Evolutionary conservation across 106 monocot species (phyloP).

Genomic region (Hemerocallis citrina): DNA sequence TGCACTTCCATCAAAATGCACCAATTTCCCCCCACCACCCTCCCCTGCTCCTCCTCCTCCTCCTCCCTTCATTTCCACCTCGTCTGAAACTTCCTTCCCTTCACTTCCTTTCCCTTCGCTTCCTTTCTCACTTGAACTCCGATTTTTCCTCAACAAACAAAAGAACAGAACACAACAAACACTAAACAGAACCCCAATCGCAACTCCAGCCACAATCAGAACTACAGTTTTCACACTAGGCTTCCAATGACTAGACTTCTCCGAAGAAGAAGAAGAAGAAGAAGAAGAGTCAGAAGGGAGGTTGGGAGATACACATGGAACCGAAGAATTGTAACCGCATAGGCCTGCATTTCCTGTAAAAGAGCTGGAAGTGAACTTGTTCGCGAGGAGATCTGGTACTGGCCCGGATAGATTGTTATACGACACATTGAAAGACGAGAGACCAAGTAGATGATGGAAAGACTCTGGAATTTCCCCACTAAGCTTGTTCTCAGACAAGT

Average conservation of each 20-base stretch:
- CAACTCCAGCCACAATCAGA: slow-evolving; percentile 34
- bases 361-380: slow-evolving; percentile 55
- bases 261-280: slow-evolving; percentile 5
- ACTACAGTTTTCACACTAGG: slow-evolving; percentile 37
- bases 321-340: slow-evolving; percentile 51
- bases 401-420: slow-evolving; percentile 73
- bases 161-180: slow-evolving; percentile 66
- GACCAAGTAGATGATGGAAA: slow-evolving; percentile 25
- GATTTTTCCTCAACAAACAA: slow-evolving; percentile 48
- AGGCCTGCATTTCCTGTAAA: slow-evolving; percentile 71
- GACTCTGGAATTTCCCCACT: slow-evolving; percentile 54
- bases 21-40: slow-evolving; percentile 66
- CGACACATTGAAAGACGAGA: slow-evolving; percentile 54
- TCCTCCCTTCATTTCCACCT: slow-evolving; percentile 12
- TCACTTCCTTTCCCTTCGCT: slow-evolving; percentile 19
- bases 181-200: slow-evolving; percentile 37
- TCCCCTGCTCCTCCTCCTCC: slow-evolving; percentile 21
- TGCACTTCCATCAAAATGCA: slow-evolving; percentile 74
- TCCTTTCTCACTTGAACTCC: slow-evolving; percentile 12
- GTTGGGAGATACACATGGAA: slow-evolving; percentile 40
- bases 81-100: slow-evolving; percentile 16
- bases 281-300: slow-evolving; percentile 15
- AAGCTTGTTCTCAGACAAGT: slow-evolving; percentile 64
- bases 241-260: neutral
- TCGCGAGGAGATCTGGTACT: slow-evolving; percentile 48